Base-by-base conservation (phyloP, 164 flowering plant species). In the Vitis vinifera region DNA sequence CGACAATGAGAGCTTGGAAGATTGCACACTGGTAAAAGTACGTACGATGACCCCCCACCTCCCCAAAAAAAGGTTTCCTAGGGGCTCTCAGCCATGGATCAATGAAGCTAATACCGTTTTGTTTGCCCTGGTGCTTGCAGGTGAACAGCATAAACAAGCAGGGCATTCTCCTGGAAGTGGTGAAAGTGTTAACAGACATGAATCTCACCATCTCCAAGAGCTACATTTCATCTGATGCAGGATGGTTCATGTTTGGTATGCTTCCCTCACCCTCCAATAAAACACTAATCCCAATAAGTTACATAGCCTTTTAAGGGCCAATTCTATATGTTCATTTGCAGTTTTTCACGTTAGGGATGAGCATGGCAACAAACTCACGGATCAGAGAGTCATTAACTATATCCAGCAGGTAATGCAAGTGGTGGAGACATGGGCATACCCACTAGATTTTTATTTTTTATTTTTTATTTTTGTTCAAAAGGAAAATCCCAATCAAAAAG, bases 211-310 rank as follows among this genome's bases (percentile, higher is more conserved):
- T 90, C 65, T 59, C 78, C 3, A 92, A 88, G 65, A 72, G 86
- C 77, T 90, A 88, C 79, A 83, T 92, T 68, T 92, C 94, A 44
- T 88, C 84, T 68, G 97, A 91, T 71, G 97, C 83, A 3, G 88
- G 81, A 51, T 91, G 93, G 91, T 88, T 89, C 81, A 89, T 91
- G 97, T 91, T 89, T 73, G 97, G 97, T 91, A 77, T 44, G 58
- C 4, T 37, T 37, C 44, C 44, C 44, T 37, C 7, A 37, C 44
- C 44, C 44, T 37, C 7, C 7, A 37, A 37, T 37, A 37, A 4
- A 37, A 37, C 19, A 23, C 51, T 50, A 3, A 11, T 31, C 19
- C 27, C 44, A 37, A 37, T 37, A 37, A 23, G 27, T 37, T 6
- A 37, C 7, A 37, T 37, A 37, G 44, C 44, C 44, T 4, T 53